Evolutionary conservation across 257 asterid genomes (phyloP).

Genomic region (Solanum appendiculatum): DNA sequence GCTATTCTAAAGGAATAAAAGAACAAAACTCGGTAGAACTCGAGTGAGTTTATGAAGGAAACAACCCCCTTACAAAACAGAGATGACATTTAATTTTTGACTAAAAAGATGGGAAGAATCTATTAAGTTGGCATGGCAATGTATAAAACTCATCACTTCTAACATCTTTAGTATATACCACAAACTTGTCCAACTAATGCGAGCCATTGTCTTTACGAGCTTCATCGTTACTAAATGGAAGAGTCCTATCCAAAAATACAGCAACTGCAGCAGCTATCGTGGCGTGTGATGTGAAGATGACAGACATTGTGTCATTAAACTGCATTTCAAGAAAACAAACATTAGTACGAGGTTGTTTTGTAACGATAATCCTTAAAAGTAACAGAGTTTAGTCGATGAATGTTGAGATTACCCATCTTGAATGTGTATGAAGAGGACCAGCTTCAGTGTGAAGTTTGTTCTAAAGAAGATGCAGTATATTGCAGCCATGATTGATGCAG

Average conservation of each 20-base stretch:
- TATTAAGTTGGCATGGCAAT: constrained; percentile 50
- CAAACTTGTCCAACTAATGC: constrained; percentile 56
- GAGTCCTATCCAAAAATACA: constrained; percentile 25
- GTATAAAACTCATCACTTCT: constrained; percentile 59
- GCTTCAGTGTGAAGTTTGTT: constrained; percentile 39
- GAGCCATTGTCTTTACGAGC: constrained; percentile 19
- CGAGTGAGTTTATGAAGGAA: neutral
- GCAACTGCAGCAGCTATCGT: constrained; percentile 34
- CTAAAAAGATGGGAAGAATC: neutral
- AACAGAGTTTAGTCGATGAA: neutral
- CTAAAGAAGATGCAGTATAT: constrained; percentile 20
- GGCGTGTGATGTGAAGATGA: constrained; percentile 47
- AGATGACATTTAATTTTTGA: neutral
- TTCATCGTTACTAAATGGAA: constrained; percentile 24
- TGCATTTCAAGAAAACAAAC: neutral
- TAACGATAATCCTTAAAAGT: neutral
- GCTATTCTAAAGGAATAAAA: neutral
- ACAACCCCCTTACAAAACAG: neutral
- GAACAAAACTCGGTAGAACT: neutral
- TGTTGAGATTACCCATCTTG: constrained; percentile 34
- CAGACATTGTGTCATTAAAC: constrained; percentile 30
- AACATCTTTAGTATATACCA: constrained; percentile 41
- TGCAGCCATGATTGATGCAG: constrained; percentile 56
- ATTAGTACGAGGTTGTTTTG: neutral
- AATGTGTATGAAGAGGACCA: constrained; percentile 34